Percentiles rank a stretch among this genome's conserved stretches.
phyloP scores from a whole-genome alignment of 2,329 filamentous ascomycete genomes.

The Diplodia sapinea region DNA sequence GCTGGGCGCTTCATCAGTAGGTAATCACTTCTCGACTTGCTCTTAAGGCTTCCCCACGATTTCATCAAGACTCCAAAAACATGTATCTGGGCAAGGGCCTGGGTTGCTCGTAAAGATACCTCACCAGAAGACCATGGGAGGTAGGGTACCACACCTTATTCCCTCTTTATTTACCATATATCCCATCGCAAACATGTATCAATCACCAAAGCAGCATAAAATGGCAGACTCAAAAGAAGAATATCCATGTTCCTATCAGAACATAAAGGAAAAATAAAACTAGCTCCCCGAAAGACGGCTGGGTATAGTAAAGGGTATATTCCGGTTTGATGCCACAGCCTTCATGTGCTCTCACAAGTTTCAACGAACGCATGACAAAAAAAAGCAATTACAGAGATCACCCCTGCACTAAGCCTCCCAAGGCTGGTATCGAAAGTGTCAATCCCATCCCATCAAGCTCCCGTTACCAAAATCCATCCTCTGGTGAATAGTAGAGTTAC shows the following conservation, averaged over 20 bases:
- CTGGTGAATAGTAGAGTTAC: not conserved
- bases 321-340: constrained; percentile 20
- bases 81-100: no score
- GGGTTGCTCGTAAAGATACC: no score
- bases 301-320: constrained; percentile 28
- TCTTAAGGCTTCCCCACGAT: no score
- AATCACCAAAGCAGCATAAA: not conserved
- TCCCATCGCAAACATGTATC: not conserved
- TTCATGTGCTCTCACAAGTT: constrained; percentile 14
- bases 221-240: not conserved
- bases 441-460: constrained; percentile 25
- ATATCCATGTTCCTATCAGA: not conserved
- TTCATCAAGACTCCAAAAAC: no score
- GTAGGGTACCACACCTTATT: not conserved
- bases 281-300: constrained; percentile 17
- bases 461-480: not conserved
- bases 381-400: not conserved
- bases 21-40: no score
- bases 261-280: constrained; percentile 3
- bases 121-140: not conserved
- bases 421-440: constrained; percentile 22
- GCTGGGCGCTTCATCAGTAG: no score
- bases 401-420: not conserved
- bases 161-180: not conserved
- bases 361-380: constrained; percentile 15